Evolutionary conservation across 257 asterid genomes (phyloP).

Genomic region (Cordia subcordata): DNA sequence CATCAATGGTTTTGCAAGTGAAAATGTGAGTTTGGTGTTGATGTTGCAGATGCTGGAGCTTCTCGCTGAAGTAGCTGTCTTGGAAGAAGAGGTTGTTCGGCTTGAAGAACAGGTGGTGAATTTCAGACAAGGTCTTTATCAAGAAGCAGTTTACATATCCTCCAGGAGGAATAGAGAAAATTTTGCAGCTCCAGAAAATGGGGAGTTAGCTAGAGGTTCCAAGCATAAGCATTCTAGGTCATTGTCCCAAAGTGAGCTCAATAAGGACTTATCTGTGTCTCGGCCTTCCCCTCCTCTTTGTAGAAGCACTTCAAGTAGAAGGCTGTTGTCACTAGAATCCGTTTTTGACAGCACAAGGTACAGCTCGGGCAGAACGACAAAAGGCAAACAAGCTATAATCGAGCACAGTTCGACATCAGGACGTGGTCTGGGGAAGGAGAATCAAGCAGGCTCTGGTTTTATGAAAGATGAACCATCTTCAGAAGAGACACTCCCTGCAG

Average conservation of each 20-base stretch:
- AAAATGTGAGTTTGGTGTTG: not conserved
- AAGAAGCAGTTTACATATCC: slow-evolving; percentile 52
- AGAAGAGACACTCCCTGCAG: slow-evolving; percentile 19
- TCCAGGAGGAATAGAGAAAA: slow-evolving; percentile 31
- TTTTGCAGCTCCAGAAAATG: slow-evolving; percentile 13
- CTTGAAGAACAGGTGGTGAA: slow-evolving; percentile 68
- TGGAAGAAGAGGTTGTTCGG: slow-evolving; percentile 88
- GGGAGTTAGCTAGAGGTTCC: slow-evolving; percentile 9
- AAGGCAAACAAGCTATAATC: slow-evolving; percentile 23
- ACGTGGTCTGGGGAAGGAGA: slow-evolving; percentile 28
- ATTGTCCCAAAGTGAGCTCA: slow-evolving; percentile 48
- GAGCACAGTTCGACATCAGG: slow-evolving; percentile 14
- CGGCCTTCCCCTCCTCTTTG: slow-evolving; percentile 29
- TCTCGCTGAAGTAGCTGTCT: slow-evolving; percentile 94
- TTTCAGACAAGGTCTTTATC: slow-evolving; percentile 65
- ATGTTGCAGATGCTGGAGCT: slow-evolving; percentile 69
- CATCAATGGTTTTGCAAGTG: not conserved
- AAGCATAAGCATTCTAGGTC: slow-evolving; percentile 58
- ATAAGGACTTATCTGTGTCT: slow-evolving; percentile 23
- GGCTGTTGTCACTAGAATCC: slow-evolving; percentile 16
- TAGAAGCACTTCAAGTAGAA: slow-evolving; percentile 49
- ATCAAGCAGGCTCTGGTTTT: slow-evolving; percentile 20
- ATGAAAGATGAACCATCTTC: slow-evolving; percentile 20
- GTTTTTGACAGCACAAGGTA: slow-evolving; percentile 15
- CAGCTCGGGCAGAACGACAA: slow-evolving; percentile 14